Base-by-base conservation (phyloP, 2,329 filamentous ascomycete genomes). In the Raffaelea albimanens region DNA sequence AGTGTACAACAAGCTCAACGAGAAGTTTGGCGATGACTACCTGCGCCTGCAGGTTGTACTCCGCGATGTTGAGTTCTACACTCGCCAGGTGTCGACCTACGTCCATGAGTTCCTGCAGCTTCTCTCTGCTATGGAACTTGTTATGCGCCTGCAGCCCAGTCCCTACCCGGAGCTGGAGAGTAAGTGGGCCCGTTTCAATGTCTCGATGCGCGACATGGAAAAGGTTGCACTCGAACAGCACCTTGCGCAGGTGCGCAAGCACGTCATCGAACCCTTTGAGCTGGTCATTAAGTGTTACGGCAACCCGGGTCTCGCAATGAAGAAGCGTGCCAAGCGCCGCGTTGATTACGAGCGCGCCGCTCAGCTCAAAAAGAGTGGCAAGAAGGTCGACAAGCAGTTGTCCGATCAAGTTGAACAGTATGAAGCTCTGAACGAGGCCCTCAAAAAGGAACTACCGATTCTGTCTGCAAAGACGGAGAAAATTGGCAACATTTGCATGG, bases 41-140 rank as follows among this genome's bases (percentile, higher is more conserved):
- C 83, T 96, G 52, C 85, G 91, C 51, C 70, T 97, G 23, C 91
- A 97, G 60, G 85, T 98, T 36, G 87, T 96, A 39, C 81, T 94
- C 59, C 82, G 90, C 50, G 93, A 97, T 62, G 85, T 95, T n/a
- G 88, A 96, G 59, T 88, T 83, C 57, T 97, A 97, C 63, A 83
- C 88, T 4, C 78, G 84, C n/a, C 83, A 90, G 48, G 80, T 87
- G 3, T 80, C 85, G 9, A 78, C 77, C n/a, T 88, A 87, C 53
- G 83, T 95, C 44, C 79, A 85, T 50, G 83, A 87, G 55, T 89
- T 95, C 57, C 76, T 89, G 43, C 82, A 87, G 51, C 85, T 91
- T 54, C 76, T 91, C 25, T 80, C 81, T 2, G 87, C 86, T 1
- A 86, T 96, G 61, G 88, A 95, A 63, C 76, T 85, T 1, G 84